Evolutionary conservation across 331 rosid genomes (phyloP).

Genomic region (Acacia concinna): DNA sequence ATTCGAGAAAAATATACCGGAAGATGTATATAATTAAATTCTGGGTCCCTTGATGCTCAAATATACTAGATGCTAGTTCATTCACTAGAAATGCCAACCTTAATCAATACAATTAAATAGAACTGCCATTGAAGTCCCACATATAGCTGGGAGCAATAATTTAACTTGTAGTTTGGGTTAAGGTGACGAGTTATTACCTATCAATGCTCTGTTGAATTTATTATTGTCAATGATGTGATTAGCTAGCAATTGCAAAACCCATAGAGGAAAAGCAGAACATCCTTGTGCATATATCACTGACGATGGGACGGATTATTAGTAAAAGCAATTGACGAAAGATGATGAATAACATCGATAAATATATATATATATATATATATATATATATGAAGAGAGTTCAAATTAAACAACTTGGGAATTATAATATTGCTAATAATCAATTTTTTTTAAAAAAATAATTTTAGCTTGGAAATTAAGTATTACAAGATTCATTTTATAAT

Average conservation of each 20-base stretch:
- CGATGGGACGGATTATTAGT: constrained; percentile 31
- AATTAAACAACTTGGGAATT: neutral
- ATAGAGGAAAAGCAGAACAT: neutral
- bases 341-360: no score
- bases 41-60: neutral
- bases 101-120: neutral
- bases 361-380: neutral
- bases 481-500: neutral
- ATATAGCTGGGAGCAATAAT: neutral
- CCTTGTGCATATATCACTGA: neutral
- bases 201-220: neutral
- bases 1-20: neutral
- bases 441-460: neutral
- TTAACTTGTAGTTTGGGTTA: neutral
- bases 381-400: neutral
- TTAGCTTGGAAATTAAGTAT: neutral
- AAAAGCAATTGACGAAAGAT: constrained; percentile 22
- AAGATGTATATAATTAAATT: neutral
- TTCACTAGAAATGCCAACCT: neutral
- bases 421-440: neutral
- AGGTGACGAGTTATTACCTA: neutral
- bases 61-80: neutral
- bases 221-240: neutral
- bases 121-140: neutral
- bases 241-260: neutral